Evolutionary conservation across 768 basidiomycete genomes (phyloP), one percentile per base, ranked within the genome.

Genomic region (Chalciporus pseudorubinellus): DNA sequence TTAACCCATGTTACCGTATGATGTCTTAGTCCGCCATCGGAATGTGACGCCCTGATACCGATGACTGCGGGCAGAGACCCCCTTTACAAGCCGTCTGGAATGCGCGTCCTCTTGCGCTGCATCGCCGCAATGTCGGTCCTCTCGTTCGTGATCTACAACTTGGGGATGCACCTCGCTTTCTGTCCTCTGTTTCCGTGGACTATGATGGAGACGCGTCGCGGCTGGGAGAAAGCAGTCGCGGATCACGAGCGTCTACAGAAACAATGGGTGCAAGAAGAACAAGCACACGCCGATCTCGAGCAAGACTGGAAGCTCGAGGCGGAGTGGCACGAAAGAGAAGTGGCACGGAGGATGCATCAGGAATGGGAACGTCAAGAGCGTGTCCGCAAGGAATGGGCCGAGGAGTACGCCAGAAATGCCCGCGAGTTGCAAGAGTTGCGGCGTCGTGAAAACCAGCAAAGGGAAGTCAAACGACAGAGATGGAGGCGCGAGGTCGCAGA

Each of bases 401-500:
- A 7, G 5, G 56, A 61, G 44, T 26, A 13, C 0, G 47, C 48
- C 2, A 36, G 28, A 10, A 51, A 56, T 6, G 21, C 18, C 5
- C 40, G 14, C 14, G 47, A 46, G 33, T 22, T 55, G 1, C 40
- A 57, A 42, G 51, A 59, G 29, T 26, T 50, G 31, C n/a, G n/a
- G 28, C 38, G 43, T 11, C 50, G 38, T 3, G 54, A 59, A 39
- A 50, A 22, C 10, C 8, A 8, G 34, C 36, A 53, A 6, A 2
- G 46, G 34, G 42, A 50, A 20, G 16, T 5, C 0, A 51, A 61
- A 7, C 49, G 51, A 10, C 39, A 44, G 36, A 43, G 5, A 10
- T 59, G 65, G 65, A 10, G 10, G 9, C 36, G n/a, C 4, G 61
- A 65, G 16, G n/a, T 52, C 0, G 41, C 46, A 3, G 20, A 55